These are phyloP conservation scores for Aspergillus sp. DNA, from an alignment of 2,329 filamentous ascomycete species.

Conservation along the genomic window DNA sequence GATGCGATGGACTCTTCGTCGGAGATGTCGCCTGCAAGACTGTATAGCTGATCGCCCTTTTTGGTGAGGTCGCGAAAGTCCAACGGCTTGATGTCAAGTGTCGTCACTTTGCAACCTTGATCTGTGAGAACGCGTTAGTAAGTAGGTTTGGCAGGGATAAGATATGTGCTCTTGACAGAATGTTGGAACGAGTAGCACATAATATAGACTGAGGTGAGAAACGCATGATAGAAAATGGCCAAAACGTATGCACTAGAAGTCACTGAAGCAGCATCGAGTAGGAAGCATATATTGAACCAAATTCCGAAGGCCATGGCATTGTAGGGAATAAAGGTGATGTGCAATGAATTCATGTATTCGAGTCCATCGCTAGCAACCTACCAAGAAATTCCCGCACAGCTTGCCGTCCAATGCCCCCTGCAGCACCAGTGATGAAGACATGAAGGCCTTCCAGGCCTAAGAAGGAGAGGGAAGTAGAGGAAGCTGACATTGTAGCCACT, in stretches of 20 bases:
- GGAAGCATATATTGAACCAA: too few species aligned
- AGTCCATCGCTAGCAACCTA: constrained; percentile 28
- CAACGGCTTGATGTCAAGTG: constrained; percentile 46
- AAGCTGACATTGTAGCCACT: neutral
- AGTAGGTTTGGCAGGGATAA: neutral
- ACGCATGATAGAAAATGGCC: too few species aligned
- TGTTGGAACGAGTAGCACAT: neutral
- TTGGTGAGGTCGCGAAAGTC: too few species aligned
- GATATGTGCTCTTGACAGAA: neutral
- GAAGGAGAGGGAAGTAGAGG: constrained; percentile 36
- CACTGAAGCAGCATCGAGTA: too few species aligned
- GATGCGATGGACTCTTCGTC: constrained; percentile 47
- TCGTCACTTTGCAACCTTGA: constrained; percentile 56
- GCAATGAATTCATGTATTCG: too few species aligned
- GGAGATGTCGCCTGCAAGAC: constrained; percentile 49
- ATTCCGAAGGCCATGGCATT: too few species aligned
- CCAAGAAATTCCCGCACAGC: constrained; percentile 55
- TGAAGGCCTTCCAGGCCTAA: constrained; percentile 47
- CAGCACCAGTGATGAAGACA: constrained; percentile 56
- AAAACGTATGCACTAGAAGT: too few species aligned
- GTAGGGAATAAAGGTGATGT: too few species aligned
- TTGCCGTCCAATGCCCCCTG: constrained; percentile 52
- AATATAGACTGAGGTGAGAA: too few species aligned
- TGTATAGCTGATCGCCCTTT: constrained; percentile 29
- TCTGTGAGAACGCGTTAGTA: constrained; percentile 30